Percentiles rank a stretch among this genome's conserved stretches.
Conservation (phyloP, 257 asterid species). For the Solanum pimpinellifolium region DNA sequence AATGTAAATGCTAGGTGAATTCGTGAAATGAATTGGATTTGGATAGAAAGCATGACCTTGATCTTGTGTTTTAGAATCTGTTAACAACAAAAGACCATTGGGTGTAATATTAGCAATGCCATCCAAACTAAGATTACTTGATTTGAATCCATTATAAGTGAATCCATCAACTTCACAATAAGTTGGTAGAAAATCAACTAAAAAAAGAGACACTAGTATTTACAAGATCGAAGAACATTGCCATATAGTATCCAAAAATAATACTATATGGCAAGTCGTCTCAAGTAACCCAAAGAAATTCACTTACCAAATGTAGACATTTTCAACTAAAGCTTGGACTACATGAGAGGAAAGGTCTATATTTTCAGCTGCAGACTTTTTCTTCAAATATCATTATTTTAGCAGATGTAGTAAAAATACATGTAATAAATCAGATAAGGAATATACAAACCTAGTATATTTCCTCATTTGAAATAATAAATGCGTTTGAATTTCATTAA, state of each 20-base stretch:
- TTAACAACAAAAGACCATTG: conserved; percentile 33
- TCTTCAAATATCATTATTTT: background rate
- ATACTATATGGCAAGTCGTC: no score
- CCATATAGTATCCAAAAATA: background rate
- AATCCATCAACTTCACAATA: conserved; percentile 11
- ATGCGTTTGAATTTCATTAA: no score
- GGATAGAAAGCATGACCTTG: conserved; percentile 50
- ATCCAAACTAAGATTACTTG: conserved; percentile 33
- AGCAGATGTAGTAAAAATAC: no score
- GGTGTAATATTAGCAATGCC: conserved; percentile 33
- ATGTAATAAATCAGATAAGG: no score
- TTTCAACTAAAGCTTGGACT: background rate
- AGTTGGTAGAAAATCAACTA: background rate
- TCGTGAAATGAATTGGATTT: conserved; percentile 30
- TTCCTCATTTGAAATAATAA: no score
- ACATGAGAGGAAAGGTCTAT: background rate
- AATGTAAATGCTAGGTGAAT: conserved; percentile 31
- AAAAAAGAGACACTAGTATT: background rate
- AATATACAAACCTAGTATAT: no score
- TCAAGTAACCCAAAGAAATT: no score
- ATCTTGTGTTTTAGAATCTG: conserved; percentile 24
- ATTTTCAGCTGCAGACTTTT: background rate
- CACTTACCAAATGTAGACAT: no score
- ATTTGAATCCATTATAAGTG: conserved; percentile 37
- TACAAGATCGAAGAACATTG: conserved; percentile 17